Conservation (phyloP, 2,329 filamentous ascomycete genomes). For the Xylaria polymorpha region DNA sequence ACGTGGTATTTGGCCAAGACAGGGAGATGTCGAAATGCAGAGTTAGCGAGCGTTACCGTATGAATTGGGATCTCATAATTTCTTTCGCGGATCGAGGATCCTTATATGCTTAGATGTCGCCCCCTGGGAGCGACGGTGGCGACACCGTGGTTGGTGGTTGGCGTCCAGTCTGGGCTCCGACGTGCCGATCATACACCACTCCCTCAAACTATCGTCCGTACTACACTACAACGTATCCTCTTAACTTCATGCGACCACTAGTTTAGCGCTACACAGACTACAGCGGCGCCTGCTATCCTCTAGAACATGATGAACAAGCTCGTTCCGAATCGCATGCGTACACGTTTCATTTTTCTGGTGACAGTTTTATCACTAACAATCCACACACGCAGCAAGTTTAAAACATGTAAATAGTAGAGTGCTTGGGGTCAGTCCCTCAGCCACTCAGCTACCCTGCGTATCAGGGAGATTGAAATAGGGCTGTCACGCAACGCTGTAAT, state of each 20-base stretch:
- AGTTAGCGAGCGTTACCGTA: neutral
- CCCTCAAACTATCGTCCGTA: neutral
- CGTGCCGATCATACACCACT: constrained; percentile 15
- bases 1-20: neutral
- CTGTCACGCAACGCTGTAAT: neutral
- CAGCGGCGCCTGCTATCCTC: neutral
- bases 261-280: too few species aligned
- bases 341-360: neutral
- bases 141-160: neutral
- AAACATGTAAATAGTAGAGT: neutral
- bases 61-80: neutral
- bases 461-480: neutral
- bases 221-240: neutral
- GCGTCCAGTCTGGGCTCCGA: constrained; percentile 8
- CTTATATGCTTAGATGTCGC: neutral
- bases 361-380: neutral
- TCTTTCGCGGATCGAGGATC: constrained; percentile 10
- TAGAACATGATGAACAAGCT: neutral
- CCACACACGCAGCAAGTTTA: neutral
- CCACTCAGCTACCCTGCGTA: neutral
- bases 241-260: neutral
- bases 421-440: neutral
- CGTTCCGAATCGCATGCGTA: neutral
- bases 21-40: neutral
- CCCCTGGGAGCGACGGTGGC: neutral